These are phyloP conservation scores for Nicotiana obtusifolia DNA, from an alignment of 257 asterid species.

Conservation along the genomic window DNA sequence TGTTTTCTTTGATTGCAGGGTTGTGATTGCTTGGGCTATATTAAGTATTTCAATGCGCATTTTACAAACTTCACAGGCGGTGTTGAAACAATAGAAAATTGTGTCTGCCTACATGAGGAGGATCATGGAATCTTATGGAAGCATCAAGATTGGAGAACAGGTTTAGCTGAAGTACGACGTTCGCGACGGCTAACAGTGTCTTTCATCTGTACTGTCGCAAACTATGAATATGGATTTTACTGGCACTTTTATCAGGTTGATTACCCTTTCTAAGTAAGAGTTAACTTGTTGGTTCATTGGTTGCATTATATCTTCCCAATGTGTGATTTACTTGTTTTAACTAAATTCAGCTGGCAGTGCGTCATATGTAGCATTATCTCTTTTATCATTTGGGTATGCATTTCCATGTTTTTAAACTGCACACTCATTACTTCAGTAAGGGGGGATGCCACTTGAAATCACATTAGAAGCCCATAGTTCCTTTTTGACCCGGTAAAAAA, in stretches of 20 bases:
- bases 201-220: constrained; percentile 28
- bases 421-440: neutral
- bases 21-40: constrained; percentile 29
- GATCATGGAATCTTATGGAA: constrained; percentile 32
- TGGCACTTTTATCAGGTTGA: constrained; percentile 32
- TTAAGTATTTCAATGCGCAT: constrained; percentile 27
- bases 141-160: constrained; percentile 36
- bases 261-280: neutral
- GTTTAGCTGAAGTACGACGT: constrained; percentile 29
- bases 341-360: neutral
- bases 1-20: constrained; percentile 19
- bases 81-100: constrained; percentile 26
- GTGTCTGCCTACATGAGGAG: constrained; percentile 34
- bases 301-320: neutral
- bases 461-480: neutral
- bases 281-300: neutral
- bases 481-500: neutral
- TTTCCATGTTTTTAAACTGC: neutral
- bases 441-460: neutral
- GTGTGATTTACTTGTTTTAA: neutral
- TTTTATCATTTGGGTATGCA: neutral
- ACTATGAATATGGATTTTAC: constrained; percentile 28
- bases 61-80: constrained; percentile 30
- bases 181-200: constrained; percentile 27
- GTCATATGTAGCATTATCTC: neutral